Evolutionary conservation across 768 basidiomycete genomes (phyloP).

Genomic region (Neoboletus brunneissimus): DNA sequence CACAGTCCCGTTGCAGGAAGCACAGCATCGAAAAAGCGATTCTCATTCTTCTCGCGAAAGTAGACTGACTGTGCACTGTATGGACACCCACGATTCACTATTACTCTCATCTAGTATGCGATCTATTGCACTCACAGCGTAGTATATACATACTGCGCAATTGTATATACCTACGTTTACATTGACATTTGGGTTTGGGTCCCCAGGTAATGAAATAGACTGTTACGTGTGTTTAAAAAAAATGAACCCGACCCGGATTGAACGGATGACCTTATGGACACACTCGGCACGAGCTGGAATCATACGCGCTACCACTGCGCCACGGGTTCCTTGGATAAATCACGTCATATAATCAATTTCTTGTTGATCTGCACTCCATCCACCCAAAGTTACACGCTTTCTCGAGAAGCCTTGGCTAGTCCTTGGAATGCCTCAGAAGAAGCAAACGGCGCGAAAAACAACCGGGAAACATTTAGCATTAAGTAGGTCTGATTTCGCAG

Average conservation of each 20-base stretch:
- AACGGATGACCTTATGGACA: constrained; percentile 47
- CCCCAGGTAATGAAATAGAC: neutral
- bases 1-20: constrained; percentile 4
- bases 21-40: constrained; percentile 24
- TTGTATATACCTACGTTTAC: constrained; percentile 12
- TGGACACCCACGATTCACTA: constrained; percentile 17
- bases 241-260: constrained; percentile 44
- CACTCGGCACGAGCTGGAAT: constrained; percentile 31
- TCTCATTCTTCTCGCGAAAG: constrained; percentile 32
- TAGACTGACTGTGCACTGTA: constrained; percentile 15
- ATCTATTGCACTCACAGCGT: constrained; percentile 16
- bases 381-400: neutral
- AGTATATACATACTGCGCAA: constrained; percentile 8
- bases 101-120: constrained; percentile 13
- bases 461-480: constrained; percentile 10
- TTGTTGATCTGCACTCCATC: neutral
- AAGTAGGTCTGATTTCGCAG: constrained; percentile 3
- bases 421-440: constrained; percentile 7
- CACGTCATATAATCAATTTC: fast-evolving
- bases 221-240: neutral
- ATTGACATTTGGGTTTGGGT: neutral
- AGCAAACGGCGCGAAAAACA: constrained; percentile 21
- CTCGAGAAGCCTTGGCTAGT: neutral
- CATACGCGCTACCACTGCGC: constrained; percentile 41
- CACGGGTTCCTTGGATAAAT: constrained; percentile 26